These are phyloP conservation scores for Aspergillus awamori DNA, from an alignment of 2,329 filamentous ascomycete species.

Conservation along the genomic window DNA sequence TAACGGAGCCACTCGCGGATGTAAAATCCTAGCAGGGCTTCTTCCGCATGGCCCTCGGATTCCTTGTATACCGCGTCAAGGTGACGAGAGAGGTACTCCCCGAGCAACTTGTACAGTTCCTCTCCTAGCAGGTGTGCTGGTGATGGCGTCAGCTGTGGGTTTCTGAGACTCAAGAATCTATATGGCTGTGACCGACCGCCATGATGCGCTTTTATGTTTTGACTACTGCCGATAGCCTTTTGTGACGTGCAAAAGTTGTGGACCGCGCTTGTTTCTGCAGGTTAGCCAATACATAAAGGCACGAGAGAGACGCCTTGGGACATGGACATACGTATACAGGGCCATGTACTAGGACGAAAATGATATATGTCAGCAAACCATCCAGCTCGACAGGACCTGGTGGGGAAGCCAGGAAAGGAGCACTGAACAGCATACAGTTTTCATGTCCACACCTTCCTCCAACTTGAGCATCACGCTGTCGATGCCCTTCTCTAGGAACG, in stretches of 20 bases:
- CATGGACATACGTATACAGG: slow-evolving; percentile 73
- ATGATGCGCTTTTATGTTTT: slow-evolving; percentile 61
- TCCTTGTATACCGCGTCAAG: slow-evolving; percentile 70
- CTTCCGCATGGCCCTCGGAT: slow-evolving; percentile 81
- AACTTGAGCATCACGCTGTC: slow-evolving; percentile 92
- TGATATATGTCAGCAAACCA: slow-evolving; percentile 20
- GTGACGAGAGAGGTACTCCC: slow-evolving; percentile 78
- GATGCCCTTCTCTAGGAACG: slow-evolving; percentile 84
- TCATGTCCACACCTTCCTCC: slow-evolving; percentile 90
- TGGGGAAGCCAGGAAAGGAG: neutral
- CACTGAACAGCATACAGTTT: slow-evolving; percentile 61
- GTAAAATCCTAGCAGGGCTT: slow-evolving; percentile 88
- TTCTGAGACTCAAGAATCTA: neutral
- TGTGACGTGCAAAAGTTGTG: slow-evolving; percentile 99
- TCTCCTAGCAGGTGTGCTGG: slow-evolving; percentile 90
- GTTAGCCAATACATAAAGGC: slow-evolving; percentile 13
- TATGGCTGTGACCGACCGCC: slow-evolving; percentile 60
- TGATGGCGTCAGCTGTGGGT: slow-evolving; percentile 19
- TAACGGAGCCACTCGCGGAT: slow-evolving; percentile 97
- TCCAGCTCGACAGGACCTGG: neutral
- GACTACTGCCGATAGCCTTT: slow-evolving; percentile 73
- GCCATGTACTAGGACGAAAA: slow-evolving; percentile 74
- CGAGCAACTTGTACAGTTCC: slow-evolving; percentile 90
- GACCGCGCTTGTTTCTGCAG: slow-evolving; percentile 64
- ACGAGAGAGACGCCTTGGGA: neutral